Conservation (phyloP, 2,329 filamentous ascomycete species). For the Coccinonectria pachysandricola region DNA sequence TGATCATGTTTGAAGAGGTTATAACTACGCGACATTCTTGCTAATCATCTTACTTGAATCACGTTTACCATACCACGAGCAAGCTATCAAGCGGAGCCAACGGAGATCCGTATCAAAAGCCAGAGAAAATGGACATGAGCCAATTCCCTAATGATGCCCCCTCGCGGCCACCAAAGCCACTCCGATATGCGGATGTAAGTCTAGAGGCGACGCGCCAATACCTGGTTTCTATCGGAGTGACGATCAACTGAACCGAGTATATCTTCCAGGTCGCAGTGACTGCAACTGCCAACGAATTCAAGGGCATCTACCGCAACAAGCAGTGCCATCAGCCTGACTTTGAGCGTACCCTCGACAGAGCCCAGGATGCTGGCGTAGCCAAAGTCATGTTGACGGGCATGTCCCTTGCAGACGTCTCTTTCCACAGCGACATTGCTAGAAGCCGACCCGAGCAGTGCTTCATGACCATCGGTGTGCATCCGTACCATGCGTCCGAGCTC, state of each 20-base stretch:
- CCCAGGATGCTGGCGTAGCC: conserved; percentile 29
- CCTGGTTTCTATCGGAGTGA: background rate
- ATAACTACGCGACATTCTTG: too few relatives aligned
- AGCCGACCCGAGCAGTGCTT: conserved; percentile 25
- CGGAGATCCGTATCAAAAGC: too few relatives aligned
- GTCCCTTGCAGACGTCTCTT: conserved; percentile 19
- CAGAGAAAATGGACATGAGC: conserved; percentile 12
- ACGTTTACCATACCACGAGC: too few relatives aligned
- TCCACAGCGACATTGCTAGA: conserved; percentile 20
- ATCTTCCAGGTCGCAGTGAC: conserved; percentile 25
- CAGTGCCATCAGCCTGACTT: conserved; percentile 37
- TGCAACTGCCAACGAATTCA: conserved; percentile 33
- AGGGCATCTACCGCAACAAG: conserved; percentile 39
- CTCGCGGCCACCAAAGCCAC: conserved; percentile 8
- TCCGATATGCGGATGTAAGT: conserved; percentile 18
- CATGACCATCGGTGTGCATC: conserved; percentile 39
- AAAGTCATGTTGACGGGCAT: conserved; percentile 33
- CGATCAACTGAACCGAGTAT: background rate
- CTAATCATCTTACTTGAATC: too few relatives aligned
- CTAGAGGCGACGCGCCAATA: background rate
- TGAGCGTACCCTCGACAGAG: conserved; percentile 29
- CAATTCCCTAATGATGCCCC: conserved; percentile 14
- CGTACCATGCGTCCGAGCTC: conserved; percentile 37
- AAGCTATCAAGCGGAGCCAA: too few relatives aligned
- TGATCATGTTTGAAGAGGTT: too few relatives aligned